Base-by-base conservation (phyloP, 2,329 filamentous ascomycete genomes). In the Fusarium sacchari region DNA sequence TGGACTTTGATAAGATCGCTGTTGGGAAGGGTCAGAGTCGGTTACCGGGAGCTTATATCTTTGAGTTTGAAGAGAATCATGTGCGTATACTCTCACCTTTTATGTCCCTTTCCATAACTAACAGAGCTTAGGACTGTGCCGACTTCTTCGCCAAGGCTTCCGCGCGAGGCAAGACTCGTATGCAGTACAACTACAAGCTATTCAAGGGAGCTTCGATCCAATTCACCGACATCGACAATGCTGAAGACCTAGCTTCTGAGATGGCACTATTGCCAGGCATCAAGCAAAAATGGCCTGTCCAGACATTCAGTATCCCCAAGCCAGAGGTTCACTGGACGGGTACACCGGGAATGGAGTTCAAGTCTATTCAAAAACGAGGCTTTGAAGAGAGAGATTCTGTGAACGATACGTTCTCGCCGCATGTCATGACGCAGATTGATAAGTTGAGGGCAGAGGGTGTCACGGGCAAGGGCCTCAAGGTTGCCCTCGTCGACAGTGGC, bases 351-450 rank as follows among this genome's bases (percentile, higher is more conserved):
- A 72, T 77, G 43, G 63, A 76, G 30, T 71, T 77, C 36, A 71
- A 67, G 10, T 66, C 60, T 11, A 64, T 73, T 7, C 57, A 66
- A 20, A 79, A 73, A 34, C 71, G 69, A 14, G 75, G 64, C 3
- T 40, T 67, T 10, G 58, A 62, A 11, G 64, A 60, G 22, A 73
- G 79, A 15, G 61, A 69, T 10, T 34, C 43, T 11, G 50, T n/a
- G 1, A 69, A 71, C 7, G 84, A 87, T 64, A 82, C 79, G 1
- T 87, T 86, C 67, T 81, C 83, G n/a, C 84, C 87, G 4, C 88
- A 90, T 59, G 76, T 87, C 68, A 88, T 88, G 86, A 88, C 87
- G 5, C 87, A 89, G 79, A 84, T 90, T 24, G 85, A 88, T 77
- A 85, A 86, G 82, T 81, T 90, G 42, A 83, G 83, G 37, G 84